A percentile compares a stretch with the other conserved stretches of the same genome.
These are phyloP conservation scores for Dioscorea dumetorum DNA, from an alignment of 106 monocot genomes.

Conservation along the genomic window DNA sequence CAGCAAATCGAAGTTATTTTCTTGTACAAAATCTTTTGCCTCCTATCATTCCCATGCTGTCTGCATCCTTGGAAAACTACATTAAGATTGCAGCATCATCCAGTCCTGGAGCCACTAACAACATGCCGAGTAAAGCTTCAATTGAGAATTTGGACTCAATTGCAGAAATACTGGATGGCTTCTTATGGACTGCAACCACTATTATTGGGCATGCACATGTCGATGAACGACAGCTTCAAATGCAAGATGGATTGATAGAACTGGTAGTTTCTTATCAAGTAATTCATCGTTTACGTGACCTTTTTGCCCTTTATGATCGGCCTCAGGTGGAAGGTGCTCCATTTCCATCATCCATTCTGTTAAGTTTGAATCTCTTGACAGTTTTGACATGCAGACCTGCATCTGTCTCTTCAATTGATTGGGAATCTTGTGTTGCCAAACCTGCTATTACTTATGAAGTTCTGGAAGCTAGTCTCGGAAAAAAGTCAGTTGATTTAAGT, in stretches of 20 bases:
- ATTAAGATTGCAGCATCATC: constrained; percentile 91
- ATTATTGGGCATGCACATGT: constrained; percentile 56
- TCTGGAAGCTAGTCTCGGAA: constrained; percentile 4
- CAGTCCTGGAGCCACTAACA: constrained; percentile 36
- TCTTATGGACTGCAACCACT: constrained; percentile 63
- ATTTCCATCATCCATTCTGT: constrained; percentile 84
- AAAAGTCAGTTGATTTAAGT: not conserved
- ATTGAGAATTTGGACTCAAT: constrained; percentile 71
- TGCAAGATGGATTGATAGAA: constrained; percentile 79
- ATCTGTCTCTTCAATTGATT: constrained; percentile 55
- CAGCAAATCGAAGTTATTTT: constrained; percentile 81
- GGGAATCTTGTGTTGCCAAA: constrained; percentile 53
- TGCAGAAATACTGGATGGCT: constrained; percentile 71
- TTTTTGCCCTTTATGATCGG: constrained; percentile 92
- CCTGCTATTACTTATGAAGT: constrained; percentile 11
- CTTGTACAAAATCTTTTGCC: constrained; percentile 92
- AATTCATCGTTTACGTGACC: constrained; percentile 84
- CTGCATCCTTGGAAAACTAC: constrained; percentile 88
- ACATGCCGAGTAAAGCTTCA: constrained; percentile 37
- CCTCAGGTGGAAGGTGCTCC: constrained; percentile 93
- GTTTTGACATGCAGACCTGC: constrained; percentile 73
- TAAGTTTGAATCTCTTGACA: constrained; percentile 74
- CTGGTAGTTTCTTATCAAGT: constrained; percentile 86
- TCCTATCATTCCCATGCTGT: constrained; percentile 90
- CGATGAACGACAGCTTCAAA: constrained; percentile 74